These are phyloP conservation scores for Lathyrus sativus DNA, from an alignment of 306 rosid species.

Conservation along the genomic window DNA sequence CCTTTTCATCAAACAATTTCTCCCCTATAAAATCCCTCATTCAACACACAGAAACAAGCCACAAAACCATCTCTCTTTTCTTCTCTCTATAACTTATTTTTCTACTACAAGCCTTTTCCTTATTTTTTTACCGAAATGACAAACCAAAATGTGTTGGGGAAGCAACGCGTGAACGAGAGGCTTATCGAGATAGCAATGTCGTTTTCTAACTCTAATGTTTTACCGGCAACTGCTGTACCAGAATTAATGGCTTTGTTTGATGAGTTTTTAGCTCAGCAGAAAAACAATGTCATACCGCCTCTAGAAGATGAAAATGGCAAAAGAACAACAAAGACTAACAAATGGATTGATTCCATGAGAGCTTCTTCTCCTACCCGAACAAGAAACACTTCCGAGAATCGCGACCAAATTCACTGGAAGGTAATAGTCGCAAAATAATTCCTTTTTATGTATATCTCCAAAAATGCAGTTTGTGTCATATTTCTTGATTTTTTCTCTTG, in stretches of 20 bases:
- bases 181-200: constrained; percentile 48
- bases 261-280: constrained; percentile 41
- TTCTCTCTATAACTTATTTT: constrained; percentile 36
- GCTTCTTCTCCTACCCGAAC: constrained; percentile 78
- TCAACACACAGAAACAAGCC: constrained; percentile 32
- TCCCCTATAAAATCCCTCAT: constrained; percentile 40
- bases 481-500: too few species aligned
- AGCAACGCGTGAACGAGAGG: constrained; percentile 46
- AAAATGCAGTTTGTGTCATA: too few species aligned
- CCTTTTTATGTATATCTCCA: too few species aligned
- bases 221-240: constrained; percentile 42
- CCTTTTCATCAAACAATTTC: constrained; percentile 6
- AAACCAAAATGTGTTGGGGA: constrained; percentile 56
- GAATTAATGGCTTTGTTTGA: constrained; percentile 45
- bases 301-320: constrained; percentile 48
- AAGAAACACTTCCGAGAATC: constrained; percentile 44
- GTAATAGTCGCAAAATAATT: too few species aligned
- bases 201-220: constrained; percentile 36
- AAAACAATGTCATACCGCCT: constrained; percentile 47
- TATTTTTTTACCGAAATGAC: constrained; percentile 42
- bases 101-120: too few species aligned
- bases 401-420: constrained; percentile 49
- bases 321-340: constrained; percentile 43
- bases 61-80: constrained; percentile 40
- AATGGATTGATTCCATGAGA: constrained; percentile 85